Percentiles rank a stretch among this genome's conserved stretches.
Conservation (phyloP, 2,329 filamentous ascomycete genomes). For the Fusarium dlaminii region DNA sequence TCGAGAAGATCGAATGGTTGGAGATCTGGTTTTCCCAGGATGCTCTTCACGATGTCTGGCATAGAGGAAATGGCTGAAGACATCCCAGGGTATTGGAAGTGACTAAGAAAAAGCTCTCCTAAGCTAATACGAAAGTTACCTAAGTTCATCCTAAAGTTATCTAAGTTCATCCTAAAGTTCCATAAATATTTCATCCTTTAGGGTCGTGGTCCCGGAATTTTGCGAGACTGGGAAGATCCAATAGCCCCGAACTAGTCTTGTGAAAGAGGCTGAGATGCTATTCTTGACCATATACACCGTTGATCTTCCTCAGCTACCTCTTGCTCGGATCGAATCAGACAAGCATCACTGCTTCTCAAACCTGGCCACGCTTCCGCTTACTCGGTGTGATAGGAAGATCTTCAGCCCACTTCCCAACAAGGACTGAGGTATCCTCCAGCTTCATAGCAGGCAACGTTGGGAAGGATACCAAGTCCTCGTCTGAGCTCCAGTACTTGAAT, state of each 20-base stretch:
- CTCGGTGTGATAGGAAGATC: not conserved
- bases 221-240: not conserved
- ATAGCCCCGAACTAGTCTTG: not conserved
- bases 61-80: not conserved
- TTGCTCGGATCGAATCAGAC: not conserved
- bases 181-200: not conserved
- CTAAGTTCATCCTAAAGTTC: not conserved
- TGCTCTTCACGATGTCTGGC: not conserved
- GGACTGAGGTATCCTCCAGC: not conserved
- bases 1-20: not conserved
- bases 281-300: too few species aligned
- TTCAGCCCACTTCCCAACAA: not conserved
- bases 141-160: not conserved
- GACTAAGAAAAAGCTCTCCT: not conserved
- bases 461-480: not conserved
- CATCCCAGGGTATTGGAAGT: not conserved
- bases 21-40: not conserved
- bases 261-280: not conserved
- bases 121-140: not conserved
- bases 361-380: not conserved
- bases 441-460: not conserved
- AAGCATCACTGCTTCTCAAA: not conserved
- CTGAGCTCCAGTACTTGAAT: not conserved
- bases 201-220: not conserved
- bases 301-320: not conserved